Conservation (phyloP, 169 alveolate genomes). For the Theileria parva region DNA sequence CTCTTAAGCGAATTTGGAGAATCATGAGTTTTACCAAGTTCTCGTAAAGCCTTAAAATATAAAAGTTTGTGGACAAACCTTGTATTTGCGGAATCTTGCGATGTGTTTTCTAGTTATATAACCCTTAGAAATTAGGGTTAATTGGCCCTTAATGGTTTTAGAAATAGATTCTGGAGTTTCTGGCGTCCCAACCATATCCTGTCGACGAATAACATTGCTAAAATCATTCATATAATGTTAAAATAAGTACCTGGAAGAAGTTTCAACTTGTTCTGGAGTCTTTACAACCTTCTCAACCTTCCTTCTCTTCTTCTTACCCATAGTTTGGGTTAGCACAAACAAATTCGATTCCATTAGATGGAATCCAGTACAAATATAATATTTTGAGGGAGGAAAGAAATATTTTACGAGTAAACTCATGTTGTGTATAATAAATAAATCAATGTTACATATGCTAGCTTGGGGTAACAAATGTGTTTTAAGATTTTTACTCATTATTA, state of each 20-base stretch:
- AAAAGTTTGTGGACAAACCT: slow-evolving; percentile 54
- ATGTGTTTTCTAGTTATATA: slow-evolving; percentile 74
- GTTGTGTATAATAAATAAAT: background rate
- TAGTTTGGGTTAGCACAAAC: slow-evolving; percentile 23
- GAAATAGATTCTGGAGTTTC: slow-evolving; percentile 79
- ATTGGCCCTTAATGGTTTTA: slow-evolving; percentile 71
- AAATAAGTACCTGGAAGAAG: slow-evolving; percentile 49
- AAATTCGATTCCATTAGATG: background rate
- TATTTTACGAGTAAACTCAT: slow-evolving; percentile 15
- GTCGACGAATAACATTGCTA: slow-evolving; percentile 72
- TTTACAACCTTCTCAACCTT: slow-evolving; percentile 62
- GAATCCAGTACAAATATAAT: background rate
- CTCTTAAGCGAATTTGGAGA: slow-evolving; percentile 25
- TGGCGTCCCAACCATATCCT: slow-evolving; percentile 79
- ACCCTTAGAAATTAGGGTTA: slow-evolving; percentile 69
- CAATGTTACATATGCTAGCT: background rate
- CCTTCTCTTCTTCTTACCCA: slow-evolving; percentile 67
- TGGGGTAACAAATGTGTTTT: background rate
- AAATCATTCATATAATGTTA: background rate
- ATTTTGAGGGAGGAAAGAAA: slow-evolving; percentile 11
- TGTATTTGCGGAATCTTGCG: slow-evolving; percentile 72
- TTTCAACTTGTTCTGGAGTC: slow-evolving; percentile 43
- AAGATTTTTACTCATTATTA: background rate
- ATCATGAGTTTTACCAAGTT: slow-evolving; percentile 46
- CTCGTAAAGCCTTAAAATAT: slow-evolving; percentile 47